Evolutionary conservation across 2,329 filamentous ascomycete genomes (phyloP).

Genomic region (Fusarium brachygibbosum): DNA sequence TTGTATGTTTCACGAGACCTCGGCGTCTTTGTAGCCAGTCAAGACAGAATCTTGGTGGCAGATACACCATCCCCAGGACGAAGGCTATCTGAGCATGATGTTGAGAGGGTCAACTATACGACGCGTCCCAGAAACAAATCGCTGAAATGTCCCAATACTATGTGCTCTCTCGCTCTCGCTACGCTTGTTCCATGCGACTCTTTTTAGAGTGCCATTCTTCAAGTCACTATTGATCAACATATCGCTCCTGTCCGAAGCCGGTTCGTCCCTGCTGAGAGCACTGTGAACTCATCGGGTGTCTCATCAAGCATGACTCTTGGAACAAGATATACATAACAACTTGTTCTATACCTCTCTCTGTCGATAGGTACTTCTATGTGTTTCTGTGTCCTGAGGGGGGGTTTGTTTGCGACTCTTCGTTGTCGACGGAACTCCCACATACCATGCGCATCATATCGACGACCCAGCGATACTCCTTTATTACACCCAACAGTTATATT

Average conservation of each 20-base stretch:
- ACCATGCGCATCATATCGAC: background rate
- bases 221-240: background rate
- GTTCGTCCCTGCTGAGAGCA: background rate
- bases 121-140: background rate
- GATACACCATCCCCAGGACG: background rate
- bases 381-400: background rate
- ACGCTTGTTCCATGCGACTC: background rate
- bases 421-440: background rate
- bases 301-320: background rate
- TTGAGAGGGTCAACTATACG: background rate
- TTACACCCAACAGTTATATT: background rate
- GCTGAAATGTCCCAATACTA: background rate
- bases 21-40: background rate
- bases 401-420: background rate
- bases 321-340: background rate
- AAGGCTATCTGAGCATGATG: background rate
- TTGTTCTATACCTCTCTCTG: background rate
- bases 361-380: rapidly evolving
- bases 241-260: background rate
- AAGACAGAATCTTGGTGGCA: too few relatives aligned
- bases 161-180: rapidly evolving
- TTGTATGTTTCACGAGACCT: too few relatives aligned
- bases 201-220: background rate
- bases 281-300: background rate
- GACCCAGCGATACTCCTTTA: background rate